Evolutionary conservation across 2,329 filamentous ascomycete genomes (phyloP).

Genomic region (Ustulina deusta): DNA sequence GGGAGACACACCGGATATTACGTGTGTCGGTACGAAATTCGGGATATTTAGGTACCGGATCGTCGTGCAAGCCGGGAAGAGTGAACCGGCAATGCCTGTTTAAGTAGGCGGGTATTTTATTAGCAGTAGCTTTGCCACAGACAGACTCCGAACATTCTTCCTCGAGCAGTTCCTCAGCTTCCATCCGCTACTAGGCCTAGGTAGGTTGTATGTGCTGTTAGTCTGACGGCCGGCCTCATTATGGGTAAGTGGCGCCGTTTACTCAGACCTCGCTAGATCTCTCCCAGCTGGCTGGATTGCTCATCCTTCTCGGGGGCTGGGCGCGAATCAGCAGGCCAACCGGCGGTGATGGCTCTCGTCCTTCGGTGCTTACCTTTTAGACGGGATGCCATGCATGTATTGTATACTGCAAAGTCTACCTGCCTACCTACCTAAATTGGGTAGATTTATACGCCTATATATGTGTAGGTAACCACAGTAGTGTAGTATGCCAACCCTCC

Average conservation of each 20-base stretch:
- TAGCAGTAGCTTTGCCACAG: no score
- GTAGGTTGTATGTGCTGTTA: not conserved
- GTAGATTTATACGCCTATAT: no score
- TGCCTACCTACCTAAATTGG: not conserved
- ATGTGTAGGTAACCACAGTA: not conserved
- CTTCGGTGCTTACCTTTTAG: conserved; percentile 24
- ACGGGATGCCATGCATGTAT: conserved; percentile 10
- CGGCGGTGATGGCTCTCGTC: conserved; percentile 7
- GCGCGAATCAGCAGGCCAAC: conserved; percentile 30
- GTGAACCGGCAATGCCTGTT: conserved; percentile 13
- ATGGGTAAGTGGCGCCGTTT: conserved; percentile 35
- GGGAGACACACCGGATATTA: conserved; percentile 33
- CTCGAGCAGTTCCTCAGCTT: no score
- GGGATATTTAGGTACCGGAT: conserved; percentile 23
- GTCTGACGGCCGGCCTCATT: conserved; percentile 18
- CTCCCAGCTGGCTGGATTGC: conserved; percentile 39
- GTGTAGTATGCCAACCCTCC: conserved; percentile 2
- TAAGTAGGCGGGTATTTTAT: not conserved
- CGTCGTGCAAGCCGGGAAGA: not conserved
- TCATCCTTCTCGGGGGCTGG: conserved; percentile 17
- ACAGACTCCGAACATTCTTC: no score
- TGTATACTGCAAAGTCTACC: not conserved
- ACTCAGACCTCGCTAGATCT: conserved; percentile 32
- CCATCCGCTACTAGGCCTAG: not conserved
- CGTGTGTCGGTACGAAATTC: conserved; percentile 11